A percentile compares a stretch with the other conserved stretches of the same genome.
phyloP scores from a whole-genome alignment of 2,329 filamentous ascomycete genomes.

The Apiospora pterosperma region DNA sequence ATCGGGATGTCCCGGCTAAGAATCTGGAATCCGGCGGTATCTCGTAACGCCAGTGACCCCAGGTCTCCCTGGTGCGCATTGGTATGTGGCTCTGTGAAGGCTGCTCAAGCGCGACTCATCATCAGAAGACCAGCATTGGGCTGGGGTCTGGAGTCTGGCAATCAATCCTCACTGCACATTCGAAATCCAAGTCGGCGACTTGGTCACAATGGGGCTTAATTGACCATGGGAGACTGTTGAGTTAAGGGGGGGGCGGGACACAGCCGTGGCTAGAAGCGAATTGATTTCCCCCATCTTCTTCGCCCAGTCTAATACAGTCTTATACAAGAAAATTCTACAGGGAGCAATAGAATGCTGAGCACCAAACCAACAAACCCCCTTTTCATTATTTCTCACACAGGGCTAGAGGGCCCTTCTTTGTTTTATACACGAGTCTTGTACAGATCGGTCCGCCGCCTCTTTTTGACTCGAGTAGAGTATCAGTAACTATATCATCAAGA shows the following conservation, averaged over 20 bases:
- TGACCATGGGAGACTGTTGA: neutral
- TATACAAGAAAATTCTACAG: neutral
- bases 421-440: slow-evolving; percentile 3
- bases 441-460: neutral
- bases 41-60: too few species aligned
- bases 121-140: too few species aligned
- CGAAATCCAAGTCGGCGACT: neutral
- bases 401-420: neutral
- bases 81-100: too few species aligned
- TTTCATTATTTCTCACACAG: slow-evolving; percentile 4
- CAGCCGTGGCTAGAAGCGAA: neutral
- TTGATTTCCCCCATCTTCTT: neutral
- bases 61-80: too few species aligned
- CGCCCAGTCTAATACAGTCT: neutral
- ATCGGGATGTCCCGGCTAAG: too few species aligned
- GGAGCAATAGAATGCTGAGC: neutral
- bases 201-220: neutral
- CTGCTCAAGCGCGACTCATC: too few species aligned
- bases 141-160: neutral
- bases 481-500: slow-evolving; percentile 1
- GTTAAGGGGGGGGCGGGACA: neutral
- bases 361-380: neutral
- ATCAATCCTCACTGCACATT: neutral
- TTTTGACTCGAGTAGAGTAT: neutral
- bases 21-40: too few species aligned